Conservation (phyloP, 1,284 basidiomycete genomes). For the Ceratobasidium sp. region DNA sequence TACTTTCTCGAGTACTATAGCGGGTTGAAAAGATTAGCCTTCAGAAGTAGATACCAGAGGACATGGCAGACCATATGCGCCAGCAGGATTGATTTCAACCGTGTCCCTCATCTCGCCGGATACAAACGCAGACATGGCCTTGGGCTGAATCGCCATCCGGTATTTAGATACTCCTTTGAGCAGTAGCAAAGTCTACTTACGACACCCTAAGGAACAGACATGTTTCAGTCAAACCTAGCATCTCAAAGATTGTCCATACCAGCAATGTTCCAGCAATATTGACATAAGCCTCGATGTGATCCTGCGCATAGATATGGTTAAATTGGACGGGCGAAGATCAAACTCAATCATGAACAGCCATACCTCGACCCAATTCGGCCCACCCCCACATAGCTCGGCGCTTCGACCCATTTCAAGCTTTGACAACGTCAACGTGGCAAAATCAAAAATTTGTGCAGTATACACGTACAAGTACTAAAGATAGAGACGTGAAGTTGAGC, state of each 20-base stretch:
- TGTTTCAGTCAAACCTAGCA: slow-evolving; percentile 14
- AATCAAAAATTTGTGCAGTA: not conserved
- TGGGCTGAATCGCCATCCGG: slow-evolving; percentile 62
- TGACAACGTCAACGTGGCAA: not conserved
- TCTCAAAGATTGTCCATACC: slow-evolving; percentile 52
- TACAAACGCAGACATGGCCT: slow-evolving; percentile 95
- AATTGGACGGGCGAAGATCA: not conserved
- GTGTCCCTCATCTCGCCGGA: slow-evolving; percentile 97
- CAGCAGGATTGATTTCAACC: slow-evolving; percentile 88
- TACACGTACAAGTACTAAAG: slow-evolving; percentile 68
- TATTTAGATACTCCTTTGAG: not conserved
- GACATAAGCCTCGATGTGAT: slow-evolving; percentile 81
- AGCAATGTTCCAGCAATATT: slow-evolving; percentile 90
- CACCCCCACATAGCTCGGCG: slow-evolving; percentile 83
- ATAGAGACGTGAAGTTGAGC: not conserved
- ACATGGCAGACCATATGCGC: slow-evolving; percentile 68
- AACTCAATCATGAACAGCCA: slow-evolving; percentile 39
- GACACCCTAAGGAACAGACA: slow-evolving; percentile 61
- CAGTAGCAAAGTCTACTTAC: slow-evolving; percentile 54
- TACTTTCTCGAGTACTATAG: slow-evolving; percentile 68
- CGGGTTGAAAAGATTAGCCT: slow-evolving; percentile 46
- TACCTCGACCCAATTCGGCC: slow-evolving; percentile 91
- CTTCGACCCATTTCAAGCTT: slow-evolving; percentile 97
- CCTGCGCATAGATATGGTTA: slow-evolving; percentile 54
- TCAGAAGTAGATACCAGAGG: not conserved